These are phyloP conservation scores for Epichloe sp. DNA, from an alignment of 2,329 filamentous ascomycete genomes.

Conservation along the genomic window DNA sequence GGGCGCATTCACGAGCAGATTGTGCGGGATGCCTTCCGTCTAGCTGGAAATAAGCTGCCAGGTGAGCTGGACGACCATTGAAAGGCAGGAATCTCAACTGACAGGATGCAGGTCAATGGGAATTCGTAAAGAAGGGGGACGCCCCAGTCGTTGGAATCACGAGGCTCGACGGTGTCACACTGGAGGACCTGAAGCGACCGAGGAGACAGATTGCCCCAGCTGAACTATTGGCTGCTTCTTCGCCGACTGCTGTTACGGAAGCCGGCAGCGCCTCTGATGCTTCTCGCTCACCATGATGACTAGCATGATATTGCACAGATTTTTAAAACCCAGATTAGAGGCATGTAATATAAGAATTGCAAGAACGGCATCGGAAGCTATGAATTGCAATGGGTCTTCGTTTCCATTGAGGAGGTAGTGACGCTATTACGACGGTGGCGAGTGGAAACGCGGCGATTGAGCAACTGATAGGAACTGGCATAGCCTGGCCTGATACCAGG, in stretches of 20 bases:
- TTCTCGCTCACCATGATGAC: constrained; percentile 14
- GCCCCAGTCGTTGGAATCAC: constrained; percentile 83
- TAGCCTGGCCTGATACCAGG: too few relatives aligned
- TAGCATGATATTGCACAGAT: not conserved
- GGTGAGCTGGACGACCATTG: constrained; percentile 38
- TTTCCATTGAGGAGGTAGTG: not conserved
- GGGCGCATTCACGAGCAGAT: constrained; percentile 91
- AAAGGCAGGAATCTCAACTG: constrained; percentile 8
- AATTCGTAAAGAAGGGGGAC: constrained; percentile 94
- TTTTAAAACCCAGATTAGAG: not conserved
- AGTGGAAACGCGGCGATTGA: too few relatives aligned
- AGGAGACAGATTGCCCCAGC: constrained; percentile 49
- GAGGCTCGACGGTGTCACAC: constrained; percentile 72
- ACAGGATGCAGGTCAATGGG: constrained; percentile 53
- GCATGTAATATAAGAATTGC: not conserved
- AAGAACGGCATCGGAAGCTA: not conserved
- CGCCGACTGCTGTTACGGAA: constrained; percentile 20
- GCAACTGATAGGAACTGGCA: too few relatives aligned
- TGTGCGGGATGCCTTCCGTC: constrained; percentile 79
- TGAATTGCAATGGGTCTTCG: too few relatives aligned
- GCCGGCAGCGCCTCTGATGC: constrained; percentile 21
- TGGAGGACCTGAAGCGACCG: constrained; percentile 72
- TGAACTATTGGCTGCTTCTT: constrained; percentile 20
- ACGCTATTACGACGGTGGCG: too few relatives aligned
- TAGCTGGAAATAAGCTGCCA: constrained; percentile 90